Evolutionary conservation across 2,329 filamentous ascomycete species (phyloP), one percentile per base, ranked within the genome.

Genomic region (Amphichorda felina): DNA sequence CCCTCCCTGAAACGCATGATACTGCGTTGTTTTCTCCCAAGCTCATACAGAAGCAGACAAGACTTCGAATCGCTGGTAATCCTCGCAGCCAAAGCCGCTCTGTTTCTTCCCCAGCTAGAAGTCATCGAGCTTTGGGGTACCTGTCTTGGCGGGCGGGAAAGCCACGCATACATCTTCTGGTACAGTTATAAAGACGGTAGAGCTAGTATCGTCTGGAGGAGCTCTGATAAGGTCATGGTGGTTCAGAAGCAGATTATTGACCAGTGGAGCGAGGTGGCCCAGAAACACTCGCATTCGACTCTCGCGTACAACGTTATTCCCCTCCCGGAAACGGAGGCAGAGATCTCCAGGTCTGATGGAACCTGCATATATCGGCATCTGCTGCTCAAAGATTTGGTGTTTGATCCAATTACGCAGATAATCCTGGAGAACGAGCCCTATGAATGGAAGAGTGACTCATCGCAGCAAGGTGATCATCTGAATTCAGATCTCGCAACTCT

Each of bases 361-460:
- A 32, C 41, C 36, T 42, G 32, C 38, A 39, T 42, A 36, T 42
- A 36, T 38, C 36, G 22, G 32, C 32, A 42, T 36, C 32, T 42
- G 34, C 36, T 38, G 30, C 40, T 42, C 36, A 40, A 42, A 29
- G 33, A 40, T 22, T 35, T 42, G 32, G 29, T 38, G 25, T 36
- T 42, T 42, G 40, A 42, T 37, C 40, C 36, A 36, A 38, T 42
- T 30, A 42, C 40, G 30, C 40, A 37, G 36, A 39, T 30, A 33
- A 34, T 42, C 28, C 34, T 42, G 26, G 40, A 42, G 36, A 38
- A 34, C 22, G 38, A 42, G 36, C 10, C 34, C 15, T 37, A 32
- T 40, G 26, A 10, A 24, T 27, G 33, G 18, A 24, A 24, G 21
- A 10, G 21, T 6, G 10, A 10, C 10, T 24, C 21, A 24, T 6